Evolutionary conservation across 176 grass and related monocot genomes (phyloP), one percentile per base, ranked within the genome.

Genomic region (Carex littledalei): DNA sequence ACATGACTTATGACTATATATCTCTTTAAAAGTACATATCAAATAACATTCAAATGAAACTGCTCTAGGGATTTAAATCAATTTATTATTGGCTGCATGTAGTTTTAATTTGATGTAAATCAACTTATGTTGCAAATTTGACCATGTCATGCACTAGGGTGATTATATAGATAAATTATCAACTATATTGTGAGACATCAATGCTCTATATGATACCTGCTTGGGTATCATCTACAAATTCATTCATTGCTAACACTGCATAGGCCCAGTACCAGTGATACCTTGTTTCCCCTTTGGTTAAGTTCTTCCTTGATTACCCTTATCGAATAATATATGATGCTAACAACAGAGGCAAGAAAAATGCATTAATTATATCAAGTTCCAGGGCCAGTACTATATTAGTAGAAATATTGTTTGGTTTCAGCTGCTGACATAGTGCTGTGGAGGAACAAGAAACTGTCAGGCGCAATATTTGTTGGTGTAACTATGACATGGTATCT

Each of bases 341-440:
- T 17, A 41, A 69, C 67, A 69, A 41, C 16, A 69, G 34, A 41
- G 16, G 15, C 39, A 5, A n/a, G 67, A 69, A 39, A 69, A 69
- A 41, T 41, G 34, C 15, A 41, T 9, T 39, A 16, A 8, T 7
- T 50, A 64, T 59, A 39, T 69, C 67, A 69, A 39, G 5, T 8
- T 69, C 67, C 6, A 69, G 63, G 24, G 24, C 63, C 24, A 31
- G 63, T 65, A 65, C 22, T 66, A 43, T 13, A 47, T 64, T 13
- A 58, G 2, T 58, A 62, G 55, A 59, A 31, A 26, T 13, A 21
- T 37, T 81, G 1, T 22, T 86, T 21, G 20, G 12, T 37, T 87
- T 90, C 82, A 98, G 95, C 86, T 71, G 95, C 95, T 67, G 92
- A 98, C 71, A 86, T 98, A 63, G 89, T 98, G 24, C 79, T 98